Base-by-base conservation (phyloP, 495 filamentous ascomycete species). In the Aspergillus affinis region DNA sequence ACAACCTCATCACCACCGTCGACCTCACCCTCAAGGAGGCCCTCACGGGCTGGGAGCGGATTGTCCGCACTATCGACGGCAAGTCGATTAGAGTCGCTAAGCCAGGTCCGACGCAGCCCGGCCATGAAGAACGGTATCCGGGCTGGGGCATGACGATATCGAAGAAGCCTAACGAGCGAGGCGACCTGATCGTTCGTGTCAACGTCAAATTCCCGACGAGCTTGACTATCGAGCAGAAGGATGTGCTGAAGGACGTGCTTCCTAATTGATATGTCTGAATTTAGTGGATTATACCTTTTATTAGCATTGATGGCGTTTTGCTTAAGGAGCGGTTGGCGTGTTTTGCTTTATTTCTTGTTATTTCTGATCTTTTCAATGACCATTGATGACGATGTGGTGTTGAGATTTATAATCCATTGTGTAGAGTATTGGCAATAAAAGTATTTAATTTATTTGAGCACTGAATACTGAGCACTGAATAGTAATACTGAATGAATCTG, bases 21-120 rank as follows among this genome's bases (percentile, higher is more conserved):
- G 87, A 93, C 2, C 75, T 98, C 13, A 86, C 86, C 44, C 83
- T 98, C n/a, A 97, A 97, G 70, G 94, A 98, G 77, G 91, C 94
- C n/a, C 78, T 98, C 21, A 96, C 93, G 0, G 94, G 94, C 57
- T 98, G 94, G 94, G 84, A 86, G 61, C 86, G 90, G 36, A 93
- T 90, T 44, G 82, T 98, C 18, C 85, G 84, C n/a, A 98, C 95
- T 10, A 97, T 98, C 59, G 94, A 98, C 66, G 89, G 89, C 61
- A 93, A 92, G 69, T 86, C 89, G 58, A 74, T 98, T 59, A 82
- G 77, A 30, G 83, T 98, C 57, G 80, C 85, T 4, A 90, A 89
- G 66, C 77, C 83, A 12, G 93, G 93, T 0, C 93, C 93, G 0
- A 98, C 93, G 6, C 85, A 87, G 53, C 91, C 93, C 0, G 91